Conservation (phyloP, 441 rosid species). For the Pelargonium fulgidum region DNA sequence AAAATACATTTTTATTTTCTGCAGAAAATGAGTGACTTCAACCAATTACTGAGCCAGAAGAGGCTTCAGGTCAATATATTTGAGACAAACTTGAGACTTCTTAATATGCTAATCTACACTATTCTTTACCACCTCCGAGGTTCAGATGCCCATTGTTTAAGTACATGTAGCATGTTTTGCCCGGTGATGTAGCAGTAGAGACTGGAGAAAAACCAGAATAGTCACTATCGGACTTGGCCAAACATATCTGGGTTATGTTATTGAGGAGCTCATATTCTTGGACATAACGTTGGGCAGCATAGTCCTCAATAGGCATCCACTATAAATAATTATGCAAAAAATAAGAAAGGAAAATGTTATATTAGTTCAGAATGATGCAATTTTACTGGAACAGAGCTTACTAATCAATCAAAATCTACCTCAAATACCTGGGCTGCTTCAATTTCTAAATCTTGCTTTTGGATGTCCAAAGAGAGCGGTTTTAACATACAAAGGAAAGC, state of each 20-base stretch:
- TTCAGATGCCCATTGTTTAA: neutral
- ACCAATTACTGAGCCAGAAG: too few species aligned
- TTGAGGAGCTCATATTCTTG: slow-evolving; percentile 38
- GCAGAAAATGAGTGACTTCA: too few species aligned
- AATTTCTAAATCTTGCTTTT: slow-evolving; percentile 65
- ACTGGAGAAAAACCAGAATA: slow-evolving; percentile 58
- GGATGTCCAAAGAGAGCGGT: slow-evolving; percentile 60
- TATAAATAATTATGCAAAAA: neutral
- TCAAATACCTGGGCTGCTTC: slow-evolving; percentile 62
- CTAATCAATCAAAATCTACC: neutral
- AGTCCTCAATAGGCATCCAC: slow-evolving; percentile 1
- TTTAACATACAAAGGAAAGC: slow-evolving; percentile 68
- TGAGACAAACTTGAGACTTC: too few species aligned
- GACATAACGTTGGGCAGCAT: slow-evolving; percentile 39
- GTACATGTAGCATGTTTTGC: slow-evolving; percentile 23
- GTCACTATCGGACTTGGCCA: slow-evolving; percentile 38
- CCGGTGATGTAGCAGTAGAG: slow-evolving; percentile 32
- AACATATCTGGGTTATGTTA: slow-evolving; percentile 39
- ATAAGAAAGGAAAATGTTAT: neutral
- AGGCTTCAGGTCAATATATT: too few species aligned
- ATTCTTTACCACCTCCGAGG: neutral
- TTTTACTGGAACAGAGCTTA: neutral
- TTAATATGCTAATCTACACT: too few species aligned
- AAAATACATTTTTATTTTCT: too few species aligned
- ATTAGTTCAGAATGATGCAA: neutral